Evolutionary conservation across 2,329 filamentous ascomycete genomes (phyloP), one percentile per base, ranked within the genome.

Genomic region (Pestalotiopsis sp.): DNA sequence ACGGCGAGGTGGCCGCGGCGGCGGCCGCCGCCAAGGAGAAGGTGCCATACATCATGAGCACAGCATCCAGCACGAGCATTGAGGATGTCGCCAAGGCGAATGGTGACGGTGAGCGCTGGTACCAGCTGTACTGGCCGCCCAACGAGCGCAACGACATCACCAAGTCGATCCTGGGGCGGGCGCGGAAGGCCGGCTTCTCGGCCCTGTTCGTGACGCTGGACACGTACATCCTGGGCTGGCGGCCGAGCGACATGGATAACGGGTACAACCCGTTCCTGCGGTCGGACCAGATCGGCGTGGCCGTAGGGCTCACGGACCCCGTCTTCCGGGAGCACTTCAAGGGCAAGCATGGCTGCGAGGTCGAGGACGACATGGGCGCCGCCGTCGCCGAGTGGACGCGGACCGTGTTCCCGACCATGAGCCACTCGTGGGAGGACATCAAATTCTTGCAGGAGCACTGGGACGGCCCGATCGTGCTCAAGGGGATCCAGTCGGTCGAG

Each of bases 401-500:
- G 39, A 73, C 72, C 59, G 70, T 75, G 23, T 77, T 77, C 69
- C 73, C 75, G 4, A 74, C 75, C 4, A 66, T 73, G 38, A 73
- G 71, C 31, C 76, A 74, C 67, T 67, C 72, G 4, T 77, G 75
- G 72, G 74, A 73, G 3, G 73, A 75, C 66, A 65, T 78, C 4
- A 57, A 59, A 20, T 71, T 77, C 64, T 67, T 78, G 41, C 73
- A 72, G 60, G 38, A 69, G 65, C 67, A 76, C 67, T 78, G 76
- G 76, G 70, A 73, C 45, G 75, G 75, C 0, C 76, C 75, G 3
- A 74, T 78, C 36, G 74, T 80, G 3, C 70, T 80, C 20, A 80
- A 80, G 66, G 78, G 78, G 4, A 76, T 80, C 67, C 76, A 79
- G 68, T 75, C 73, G 25, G 73, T 75, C 3, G 75, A 72, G 25